Percentiles rank a stretch among this genome's conserved stretches.
phyloP scores from a whole-genome alignment of 208 protist genomes.

The Trypanosoma theileri region DNA sequence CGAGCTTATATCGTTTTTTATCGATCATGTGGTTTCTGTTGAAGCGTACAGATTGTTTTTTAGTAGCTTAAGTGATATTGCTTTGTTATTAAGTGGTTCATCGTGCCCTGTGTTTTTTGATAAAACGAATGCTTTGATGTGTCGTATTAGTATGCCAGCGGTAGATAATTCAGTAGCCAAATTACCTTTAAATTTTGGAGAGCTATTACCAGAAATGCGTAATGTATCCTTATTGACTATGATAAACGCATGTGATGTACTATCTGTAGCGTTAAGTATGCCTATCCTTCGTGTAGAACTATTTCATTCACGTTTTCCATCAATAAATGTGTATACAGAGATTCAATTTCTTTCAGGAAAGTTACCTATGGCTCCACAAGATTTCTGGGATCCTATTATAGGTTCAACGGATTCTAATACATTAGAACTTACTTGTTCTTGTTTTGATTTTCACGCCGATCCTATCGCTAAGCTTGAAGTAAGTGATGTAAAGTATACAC shows the following conservation, averaged over 20 bases:
- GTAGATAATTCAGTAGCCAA: not conserved
- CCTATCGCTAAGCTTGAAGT: slow-evolving; percentile 12
- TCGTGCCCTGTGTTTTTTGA: slow-evolving; percentile 22
- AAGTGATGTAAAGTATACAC: slow-evolving; percentile 2
- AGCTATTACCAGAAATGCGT: slow-evolving; percentile 28
- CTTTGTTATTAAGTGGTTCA: slow-evolving; percentile 24
- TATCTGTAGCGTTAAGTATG: slow-evolving; percentile 5
- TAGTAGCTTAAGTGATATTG: slow-evolving; percentile 61
- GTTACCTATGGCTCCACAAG: slow-evolving; percentile 17
- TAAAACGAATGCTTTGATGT: slow-evolving; percentile 8
- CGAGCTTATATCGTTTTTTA: slow-evolving; percentile 28
- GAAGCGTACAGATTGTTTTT: slow-evolving; percentile 54
- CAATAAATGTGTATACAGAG: not conserved
- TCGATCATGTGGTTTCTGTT: slow-evolving; percentile 46
- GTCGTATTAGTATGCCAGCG: slow-evolving; percentile 13
- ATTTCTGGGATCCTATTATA: slow-evolving; percentile 16
- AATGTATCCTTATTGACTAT: slow-evolving; percentile 9
- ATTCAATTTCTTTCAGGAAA: slow-evolving; percentile 2
- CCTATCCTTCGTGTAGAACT: slow-evolving; percentile 15
- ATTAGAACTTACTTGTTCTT: slow-evolving; percentile 3
- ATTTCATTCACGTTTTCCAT: slow-evolving; percentile 11
- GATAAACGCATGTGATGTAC: slow-evolving; percentile 11
- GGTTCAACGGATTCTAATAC: not conserved
- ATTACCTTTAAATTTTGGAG: slow-evolving; percentile 8
- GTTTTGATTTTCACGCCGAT: not conserved